Evolutionary conservation across 2,329 filamentous ascomycete species (phyloP), one percentile per base, ranked within the genome.

Genomic region (Exophiala bonariae): DNA sequence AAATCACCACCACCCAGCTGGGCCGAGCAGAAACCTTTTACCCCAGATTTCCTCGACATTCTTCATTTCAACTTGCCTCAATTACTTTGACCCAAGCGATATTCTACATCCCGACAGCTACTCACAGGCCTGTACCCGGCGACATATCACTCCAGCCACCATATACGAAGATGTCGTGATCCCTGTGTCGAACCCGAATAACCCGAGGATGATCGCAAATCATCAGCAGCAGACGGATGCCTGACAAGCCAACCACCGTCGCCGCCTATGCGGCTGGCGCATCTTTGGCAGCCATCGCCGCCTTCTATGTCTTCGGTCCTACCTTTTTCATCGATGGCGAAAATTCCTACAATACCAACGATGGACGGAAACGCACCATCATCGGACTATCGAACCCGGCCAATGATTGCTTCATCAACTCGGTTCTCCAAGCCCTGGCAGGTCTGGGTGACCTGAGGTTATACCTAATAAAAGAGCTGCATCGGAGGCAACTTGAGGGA

Each of bases 321-420:
- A 97, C 91, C 42, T 97, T 92, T 69, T 88, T 95, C 61, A 85
- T 97, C 66, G 92, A 99, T 70, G 83, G 85, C 63, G 87, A 93
- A 47, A 79, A 84, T 41, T 74, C 76, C 18, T 71, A 69, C 48
- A 74, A 68, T 52, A 80, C 79, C 45, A 71, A 72, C 35, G 72
- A 59, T 45, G 72, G 73, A 54, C 83, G 87, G 59, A 93, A 90
- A 69, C 92, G 89, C 64, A 87, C 88, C 49, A 88, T 95, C 34
- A 90, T 97, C 45, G 93, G 93, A 31, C 78, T 97, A 47, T 77
- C 78, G 43, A 99, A 99, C 68, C 84, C 89, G 7, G 93, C 92
- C 58, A 99, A 99, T 69, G 93, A 93, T 68, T 93, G 88, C 74
- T 93, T 92, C 70, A 96, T 97, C 74, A 99, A 99, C 70, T 96